Conservation (phyloP, 257 asterid species). For the Apocynum venetum region DNA sequence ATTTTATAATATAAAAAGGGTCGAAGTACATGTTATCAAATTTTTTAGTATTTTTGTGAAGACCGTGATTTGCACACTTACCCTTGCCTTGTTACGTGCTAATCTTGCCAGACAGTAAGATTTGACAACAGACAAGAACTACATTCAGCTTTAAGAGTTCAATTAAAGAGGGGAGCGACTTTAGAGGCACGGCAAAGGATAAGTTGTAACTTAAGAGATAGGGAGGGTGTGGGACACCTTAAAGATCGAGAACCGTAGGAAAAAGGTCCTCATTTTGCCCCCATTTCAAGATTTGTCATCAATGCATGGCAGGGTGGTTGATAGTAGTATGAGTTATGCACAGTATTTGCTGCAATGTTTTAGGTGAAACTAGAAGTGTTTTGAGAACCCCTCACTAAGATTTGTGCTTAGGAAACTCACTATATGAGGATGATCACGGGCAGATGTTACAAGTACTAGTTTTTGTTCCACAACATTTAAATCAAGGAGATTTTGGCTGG, state of each 20-base stretch:
- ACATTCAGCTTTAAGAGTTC: neutral
- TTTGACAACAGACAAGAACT: neutral
- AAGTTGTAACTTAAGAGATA: neutral
- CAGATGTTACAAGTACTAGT: too few species aligned
- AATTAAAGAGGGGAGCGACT: neutral
- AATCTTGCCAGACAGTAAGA: neutral
- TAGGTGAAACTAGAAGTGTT: neutral
- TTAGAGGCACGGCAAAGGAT: constrained; percentile 3
- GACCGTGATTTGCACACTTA: too few species aligned
- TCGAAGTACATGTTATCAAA: too few species aligned
- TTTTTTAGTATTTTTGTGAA: too few species aligned
- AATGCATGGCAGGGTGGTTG: neutral
- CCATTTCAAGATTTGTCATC: neutral
- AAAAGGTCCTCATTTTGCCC: neutral
- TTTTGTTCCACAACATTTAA: too few species aligned
- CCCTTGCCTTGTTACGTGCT: too few species aligned
- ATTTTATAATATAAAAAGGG: too few species aligned
- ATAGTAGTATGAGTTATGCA: neutral
- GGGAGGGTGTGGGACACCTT: neutral
- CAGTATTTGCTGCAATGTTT: neutral
- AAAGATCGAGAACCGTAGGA: neutral
- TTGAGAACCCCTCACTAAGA: neutral
- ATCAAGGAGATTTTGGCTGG: too few species aligned
- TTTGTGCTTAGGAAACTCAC: neutral
- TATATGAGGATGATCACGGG: neutral